Evolutionary conservation across 768 basidiomycete genomes (phyloP).

Genomic region (Hygrophorus pudorinus): DNA sequence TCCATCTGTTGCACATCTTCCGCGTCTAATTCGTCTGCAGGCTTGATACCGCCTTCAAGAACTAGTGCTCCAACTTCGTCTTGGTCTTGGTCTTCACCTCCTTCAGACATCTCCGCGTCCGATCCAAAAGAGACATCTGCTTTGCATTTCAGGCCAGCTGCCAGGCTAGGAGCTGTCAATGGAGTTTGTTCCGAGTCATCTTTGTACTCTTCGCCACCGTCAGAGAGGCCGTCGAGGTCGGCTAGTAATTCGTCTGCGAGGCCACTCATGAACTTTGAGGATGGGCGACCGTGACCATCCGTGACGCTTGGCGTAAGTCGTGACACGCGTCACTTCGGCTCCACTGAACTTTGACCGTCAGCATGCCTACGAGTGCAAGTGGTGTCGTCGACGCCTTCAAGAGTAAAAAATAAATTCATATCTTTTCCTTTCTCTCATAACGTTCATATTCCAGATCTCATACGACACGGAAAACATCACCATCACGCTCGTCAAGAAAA

Average conservation of each 20-base stretch:
- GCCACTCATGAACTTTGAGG: slow-evolving; percentile 50
- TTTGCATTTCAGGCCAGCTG: slow-evolving; percentile 49
- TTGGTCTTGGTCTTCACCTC: slow-evolving; percentile 33
- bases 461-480: slow-evolving; percentile 72
- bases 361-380: slow-evolving; percentile 31
- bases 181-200: slow-evolving; percentile 30
- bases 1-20: slow-evolving; percentile 97
- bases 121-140: slow-evolving; percentile 21
- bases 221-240: slow-evolving; percentile 82
- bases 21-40: slow-evolving; percentile 91
- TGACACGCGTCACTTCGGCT: too few species aligned
- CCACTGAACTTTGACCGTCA: background rate
- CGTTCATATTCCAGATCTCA: slow-evolving; percentile 47
- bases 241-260: slow-evolving; percentile 90
- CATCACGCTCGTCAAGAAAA: slow-evolving; percentile 29
- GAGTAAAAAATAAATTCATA: slow-evolving; percentile 35
- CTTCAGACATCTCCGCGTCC: slow-evolving; percentile 36
- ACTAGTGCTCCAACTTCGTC: slow-evolving; percentile 50
- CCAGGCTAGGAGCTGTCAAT: slow-evolving; percentile 12
- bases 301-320: too few species aligned
- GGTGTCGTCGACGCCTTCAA: slow-evolving; percentile 82
- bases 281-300: too few species aligned
- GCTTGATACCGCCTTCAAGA: slow-evolving; percentile 78
- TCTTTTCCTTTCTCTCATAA: slow-evolving; percentile 10
- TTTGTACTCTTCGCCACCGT: slow-evolving; percentile 43